Base-by-base conservation (phyloP, 2,329 filamentous ascomycete species). In the Byssothecium circinans region DNA sequence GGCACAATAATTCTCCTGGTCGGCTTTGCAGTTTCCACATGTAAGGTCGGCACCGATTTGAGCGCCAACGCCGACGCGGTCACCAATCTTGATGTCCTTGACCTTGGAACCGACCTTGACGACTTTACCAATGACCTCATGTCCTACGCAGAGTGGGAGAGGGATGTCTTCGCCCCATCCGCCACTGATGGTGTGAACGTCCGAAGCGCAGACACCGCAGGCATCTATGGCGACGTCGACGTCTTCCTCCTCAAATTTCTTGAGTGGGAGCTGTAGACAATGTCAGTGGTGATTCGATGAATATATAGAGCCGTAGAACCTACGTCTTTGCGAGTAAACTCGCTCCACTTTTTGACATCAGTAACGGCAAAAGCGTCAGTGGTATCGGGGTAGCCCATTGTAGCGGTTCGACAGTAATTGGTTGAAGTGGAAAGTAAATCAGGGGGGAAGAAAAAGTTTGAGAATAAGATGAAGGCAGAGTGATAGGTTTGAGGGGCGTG, bases 231-330 rank as follows among this genome's bases (percentile, higher is more conserved):
- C 87, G 73, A 96, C 83, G 68, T 95, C 90, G 61, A 96, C 83
- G 67, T 96, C 90, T 72, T 89, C 81, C 68, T 91, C 88, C 56
- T 86, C 89, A 68, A 95, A 95, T 15, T 88, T 87, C 77, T 95
- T 94, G 49, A 91, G 84, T 60, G 85, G 81, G 77, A 89, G 90
- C 77, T 91, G 71, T 7, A 7, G 14, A 11, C 18, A 11, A 3
- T 41, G 48, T 65, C 23, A 65, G 55, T 33, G 30, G 18, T 14
- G 27, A 41, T 20, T 34, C 18, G 19, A 27, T 23, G 35, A 11
- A 14, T 40, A 1, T 20, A 38, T 10, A 10, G 18, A 4, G 20
- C 10, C 14, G 34, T 59, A 71, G 49, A 62, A 82, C 79, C 50
- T 62, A 82, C 80, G 56, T 77, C 75, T 65, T 80, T 71, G 68